Evolutionary conservation across 73 alveolate species (phyloP).

Genomic region (Symbiodinium pilosum): DNA sequence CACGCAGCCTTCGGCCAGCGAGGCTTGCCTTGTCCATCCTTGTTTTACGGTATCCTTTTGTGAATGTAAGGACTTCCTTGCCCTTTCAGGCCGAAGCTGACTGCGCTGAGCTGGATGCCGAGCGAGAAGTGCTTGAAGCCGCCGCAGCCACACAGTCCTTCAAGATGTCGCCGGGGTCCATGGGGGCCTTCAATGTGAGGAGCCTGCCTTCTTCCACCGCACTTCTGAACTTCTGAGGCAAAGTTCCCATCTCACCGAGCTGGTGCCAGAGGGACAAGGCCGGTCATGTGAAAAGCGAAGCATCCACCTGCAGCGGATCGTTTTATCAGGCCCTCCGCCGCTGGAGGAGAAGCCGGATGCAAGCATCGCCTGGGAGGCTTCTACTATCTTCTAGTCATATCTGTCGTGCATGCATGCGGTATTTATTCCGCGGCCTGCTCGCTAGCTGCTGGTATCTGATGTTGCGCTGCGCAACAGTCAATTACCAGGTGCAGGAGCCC

Average conservation of each 20-base stretch:
- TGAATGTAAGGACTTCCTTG: too few species aligned
- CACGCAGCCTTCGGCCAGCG: too few species aligned
- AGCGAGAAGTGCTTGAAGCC: neutral
- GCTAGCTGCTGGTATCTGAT: too few species aligned
- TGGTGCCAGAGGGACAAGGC: neutral
- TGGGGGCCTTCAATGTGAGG: too few species aligned
- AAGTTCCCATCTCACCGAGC: neutral
- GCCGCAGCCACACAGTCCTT: neutral
- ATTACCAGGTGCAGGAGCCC: too few species aligned
- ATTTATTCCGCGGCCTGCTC: too few species aligned
- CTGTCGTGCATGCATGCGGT: too few species aligned
- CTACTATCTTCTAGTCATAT: too few species aligned
- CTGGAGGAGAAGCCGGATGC: slow-evolving; percentile 11
- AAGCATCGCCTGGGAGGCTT: slow-evolving; percentile 13
- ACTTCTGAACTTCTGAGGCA: neutral
- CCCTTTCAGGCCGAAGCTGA: too few species aligned
- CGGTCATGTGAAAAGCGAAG: neutral
- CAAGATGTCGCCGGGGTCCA: neutral
- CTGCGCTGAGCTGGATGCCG: neutral
- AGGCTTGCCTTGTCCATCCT: neutral
- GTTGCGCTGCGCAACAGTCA: too few species aligned
- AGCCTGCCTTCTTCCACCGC: too few species aligned
- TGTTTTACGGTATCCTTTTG: neutral
- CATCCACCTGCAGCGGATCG: neutral
- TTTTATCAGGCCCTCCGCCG: neutral